phyloP scores from a whole-genome alignment of 441 rosid species.

The Pelargonium citronellum region DNA sequence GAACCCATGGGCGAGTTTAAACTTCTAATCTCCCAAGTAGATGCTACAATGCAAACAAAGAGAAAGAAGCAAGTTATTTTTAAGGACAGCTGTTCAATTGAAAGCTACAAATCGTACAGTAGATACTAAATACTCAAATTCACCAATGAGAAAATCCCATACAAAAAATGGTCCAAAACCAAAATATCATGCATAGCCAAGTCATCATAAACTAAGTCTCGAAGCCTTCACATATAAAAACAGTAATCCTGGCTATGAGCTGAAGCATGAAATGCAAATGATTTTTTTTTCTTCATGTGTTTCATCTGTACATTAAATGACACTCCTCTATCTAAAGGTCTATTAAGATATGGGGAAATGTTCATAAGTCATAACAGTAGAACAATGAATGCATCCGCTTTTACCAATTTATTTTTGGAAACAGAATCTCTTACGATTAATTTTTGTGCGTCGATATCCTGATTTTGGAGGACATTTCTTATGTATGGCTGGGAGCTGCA shows the following conservation, averaged over 20 bases:
- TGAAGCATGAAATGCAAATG: neutral
- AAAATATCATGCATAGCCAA: neutral
- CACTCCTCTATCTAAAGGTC: neutral
- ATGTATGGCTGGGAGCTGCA: constrained; percentile 77
- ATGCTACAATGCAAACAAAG: constrained; percentile 50
- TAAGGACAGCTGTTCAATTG: constrained; percentile 1
- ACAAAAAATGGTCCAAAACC: neutral
- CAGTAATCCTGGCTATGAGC: neutral
- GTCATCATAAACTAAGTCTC: neutral
- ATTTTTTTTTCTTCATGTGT: neutral
- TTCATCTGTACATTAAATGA: neutral
- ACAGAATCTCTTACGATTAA: constrained; percentile 60
- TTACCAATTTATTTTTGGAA: constrained; percentile 9
- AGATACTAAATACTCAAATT: constrained; percentile 8
- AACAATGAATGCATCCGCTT: constrained; percentile 16
- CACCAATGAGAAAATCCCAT: constrained; percentile 5
- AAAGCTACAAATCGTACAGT: constrained; percentile 6
- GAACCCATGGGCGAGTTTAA: constrained; percentile 61
- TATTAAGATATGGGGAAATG: neutral
- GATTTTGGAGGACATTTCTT: constrained; percentile 72
- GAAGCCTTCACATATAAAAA: neutral
- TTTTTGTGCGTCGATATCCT: constrained; percentile 77
- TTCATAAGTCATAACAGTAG: constrained; percentile 3
- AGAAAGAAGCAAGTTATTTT: constrained; percentile 14
- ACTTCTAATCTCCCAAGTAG: constrained; percentile 90